phyloP scores from a whole-genome alignment of 2,329 filamentous ascomycete genomes.

The Diaporthe velutina region DNA sequence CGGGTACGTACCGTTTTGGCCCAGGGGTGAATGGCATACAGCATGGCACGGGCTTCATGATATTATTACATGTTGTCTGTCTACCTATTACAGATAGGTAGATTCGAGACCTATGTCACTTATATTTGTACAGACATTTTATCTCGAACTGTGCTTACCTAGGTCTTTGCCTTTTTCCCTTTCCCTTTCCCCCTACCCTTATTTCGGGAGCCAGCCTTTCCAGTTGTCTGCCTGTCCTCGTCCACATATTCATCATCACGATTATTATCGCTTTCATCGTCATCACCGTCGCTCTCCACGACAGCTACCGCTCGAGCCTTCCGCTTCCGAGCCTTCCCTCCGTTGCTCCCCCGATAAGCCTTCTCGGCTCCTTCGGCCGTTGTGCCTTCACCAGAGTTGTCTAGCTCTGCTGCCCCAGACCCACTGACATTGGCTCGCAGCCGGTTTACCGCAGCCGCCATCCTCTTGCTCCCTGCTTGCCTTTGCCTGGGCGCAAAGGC shows the following conservation, averaged over 20 bases:
- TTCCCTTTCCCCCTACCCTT: slow-evolving; percentile 31
- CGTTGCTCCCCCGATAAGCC: slow-evolving; percentile 40
- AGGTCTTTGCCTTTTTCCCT: slow-evolving; percentile 33
- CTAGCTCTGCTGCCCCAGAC: slow-evolving; percentile 13
- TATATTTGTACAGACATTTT: not conserved
- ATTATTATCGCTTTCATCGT: slow-evolving; percentile 37
- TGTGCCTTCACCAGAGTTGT: slow-evolving; percentile 39
- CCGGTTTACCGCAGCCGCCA: slow-evolving; percentile 80
- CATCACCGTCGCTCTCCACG: slow-evolving; percentile 42
- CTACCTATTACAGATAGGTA: not conserved
- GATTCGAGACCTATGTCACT: not conserved
- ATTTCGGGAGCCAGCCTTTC: slow-evolving; percentile 11
- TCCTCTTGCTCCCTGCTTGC: slow-evolving; percentile 76
- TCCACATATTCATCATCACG: slow-evolving; percentile 33
- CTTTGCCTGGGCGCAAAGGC: slow-evolving; percentile 79
- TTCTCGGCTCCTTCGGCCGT: not conserved
- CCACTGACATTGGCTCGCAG: slow-evolving; percentile 66
- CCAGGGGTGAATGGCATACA: not conserved
- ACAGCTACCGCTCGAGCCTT: slow-evolving; percentile 41
- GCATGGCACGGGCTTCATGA: not conserved
- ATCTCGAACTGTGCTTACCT: not conserved
- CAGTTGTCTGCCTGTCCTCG: slow-evolving; percentile 16
- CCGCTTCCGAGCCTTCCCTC: slow-evolving; percentile 42
- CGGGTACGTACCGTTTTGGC: not conserved
- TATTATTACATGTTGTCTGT: not conserved